Evolutionary conservation across 495 filamentous ascomycete genomes (phyloP).

Genomic region (Aspergillus coremiiformis): DNA sequence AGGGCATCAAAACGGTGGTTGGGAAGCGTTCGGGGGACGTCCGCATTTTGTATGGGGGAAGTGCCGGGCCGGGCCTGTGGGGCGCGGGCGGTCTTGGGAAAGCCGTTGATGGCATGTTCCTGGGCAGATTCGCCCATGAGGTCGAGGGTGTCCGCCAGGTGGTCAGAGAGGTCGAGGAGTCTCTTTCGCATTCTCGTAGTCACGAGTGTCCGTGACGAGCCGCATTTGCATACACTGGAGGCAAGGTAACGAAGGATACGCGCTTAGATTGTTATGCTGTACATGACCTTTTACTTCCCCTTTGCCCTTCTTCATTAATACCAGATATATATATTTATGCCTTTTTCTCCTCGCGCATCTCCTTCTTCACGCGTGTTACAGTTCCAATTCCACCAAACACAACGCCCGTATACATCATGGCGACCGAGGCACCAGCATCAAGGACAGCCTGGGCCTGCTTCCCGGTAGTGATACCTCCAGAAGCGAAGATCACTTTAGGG

Average conservation of each 20-base stretch:
- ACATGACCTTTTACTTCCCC: neutral
- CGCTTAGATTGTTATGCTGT: neutral
- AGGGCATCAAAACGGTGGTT: conserved; percentile 45
- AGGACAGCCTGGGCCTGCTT: conserved; percentile 69
- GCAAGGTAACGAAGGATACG: neutral
- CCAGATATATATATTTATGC: conserved; percentile 8
- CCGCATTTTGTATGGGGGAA: conserved; percentile 72
- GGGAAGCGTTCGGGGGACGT: conserved; percentile 41
- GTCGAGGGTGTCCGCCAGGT: conserved; percentile 58
- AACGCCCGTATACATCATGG: conserved; percentile 76
- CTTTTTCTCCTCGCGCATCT: conserved; percentile 60
- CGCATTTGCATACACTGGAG: neutral
- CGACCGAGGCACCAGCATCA: conserved; percentile 78
- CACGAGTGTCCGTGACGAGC: neutral
- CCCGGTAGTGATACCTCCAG: conserved; percentile 82
- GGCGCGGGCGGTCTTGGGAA: conserved; percentile 47
- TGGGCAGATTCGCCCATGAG: conserved; percentile 77
- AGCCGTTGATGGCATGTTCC: conserved; percentile 73
- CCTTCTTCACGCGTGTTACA: conserved; percentile 75
- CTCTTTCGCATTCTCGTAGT: too few species aligned
- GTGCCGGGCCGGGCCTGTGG: conserved; percentile 71
- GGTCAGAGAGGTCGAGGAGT: conserved; percentile 58
- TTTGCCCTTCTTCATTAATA: neutral
- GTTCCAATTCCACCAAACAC: conserved; percentile 83
- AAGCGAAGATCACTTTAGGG: conserved; percentile 84